Evolutionary conservation across 768 basidiomycete species (phyloP), one percentile per base, ranked within the genome.

Genomic region (Termitomyces sp.): DNA sequence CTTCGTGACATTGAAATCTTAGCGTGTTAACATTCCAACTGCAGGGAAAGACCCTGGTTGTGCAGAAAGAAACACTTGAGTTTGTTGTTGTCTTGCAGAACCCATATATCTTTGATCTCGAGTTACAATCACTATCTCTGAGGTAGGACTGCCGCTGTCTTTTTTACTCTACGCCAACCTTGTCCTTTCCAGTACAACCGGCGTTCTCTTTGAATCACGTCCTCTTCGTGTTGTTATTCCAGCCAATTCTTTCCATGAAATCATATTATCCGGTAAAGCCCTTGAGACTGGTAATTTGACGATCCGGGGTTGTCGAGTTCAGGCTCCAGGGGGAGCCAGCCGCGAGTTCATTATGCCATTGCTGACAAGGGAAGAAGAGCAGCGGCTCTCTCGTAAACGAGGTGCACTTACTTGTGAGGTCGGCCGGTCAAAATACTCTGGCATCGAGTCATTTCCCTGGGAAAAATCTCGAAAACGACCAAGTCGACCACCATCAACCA

Each of bases 81-180:
- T 81, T 98, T 62, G 78, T 85, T 8, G 75, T 98, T 44, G 86
- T 88, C 21, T 71, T 99, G n/a, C 83, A 85, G 55, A 99, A 99
- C 69, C 92, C 94, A 1, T 96, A 88, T 69, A 82, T 91, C 3
- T 96, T 98, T 69, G 92, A 95, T 59, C 76, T 99, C 12, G 94
- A 98, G 59, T 71, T 98, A 17, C 85, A 91, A 56, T 85, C 84
- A 62, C 68, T 98, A 37, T 82, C 83, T 5, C 72, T 98, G 16
- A 92, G 94, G 95, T 94, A 59, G 16, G 35, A 7, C 19, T 14
- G 60, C 40, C 42, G 12, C 34, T 28, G 3, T 37, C 27, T 19
- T 28, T 47, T 19, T 7, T 32, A 48, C 35, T 46, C 30, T 37
- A 25, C 17, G 47, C 5, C n/a, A 52, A 44, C n/a, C n/a, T 61